Percentiles rank a stretch among this genome's conserved stretches.
Conservation (phyloP, 345 rosid genomes). For the Hibiscus syriacus region DNA sequence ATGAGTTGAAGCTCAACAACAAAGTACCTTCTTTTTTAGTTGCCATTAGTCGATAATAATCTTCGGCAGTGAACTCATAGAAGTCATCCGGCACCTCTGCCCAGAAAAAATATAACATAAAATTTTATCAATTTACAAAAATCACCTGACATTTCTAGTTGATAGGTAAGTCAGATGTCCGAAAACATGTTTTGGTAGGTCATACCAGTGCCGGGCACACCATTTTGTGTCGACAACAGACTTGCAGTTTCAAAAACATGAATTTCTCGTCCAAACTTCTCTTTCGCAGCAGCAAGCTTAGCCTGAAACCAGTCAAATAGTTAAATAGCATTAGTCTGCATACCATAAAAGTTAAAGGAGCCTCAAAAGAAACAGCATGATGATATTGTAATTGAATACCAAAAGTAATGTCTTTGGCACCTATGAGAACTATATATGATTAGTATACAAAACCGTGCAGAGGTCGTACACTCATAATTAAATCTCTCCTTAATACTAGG, state of each 20-base stretch:
- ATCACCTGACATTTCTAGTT: neutral
- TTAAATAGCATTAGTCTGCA: neutral
- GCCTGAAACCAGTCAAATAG: constrained; percentile 30
- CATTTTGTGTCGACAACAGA: constrained; percentile 30
- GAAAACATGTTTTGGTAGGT: neutral
- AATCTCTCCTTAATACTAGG: neutral
- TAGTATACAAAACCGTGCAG: neutral
- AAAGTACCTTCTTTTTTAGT: constrained; percentile 59
- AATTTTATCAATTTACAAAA: neutral
- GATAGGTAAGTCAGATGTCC: neutral
- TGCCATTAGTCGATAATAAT: constrained; percentile 49
- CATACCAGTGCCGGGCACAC: constrained; percentile 38
- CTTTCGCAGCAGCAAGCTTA: constrained; percentile 53
- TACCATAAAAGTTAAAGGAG: neutral
- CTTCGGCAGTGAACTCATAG: constrained; percentile 80
- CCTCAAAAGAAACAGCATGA: neutral
- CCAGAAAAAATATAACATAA: constrained; percentile 8
- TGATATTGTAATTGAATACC: neutral
- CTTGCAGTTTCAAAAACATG: constrained; percentile 68
- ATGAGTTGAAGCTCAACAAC: neutral
- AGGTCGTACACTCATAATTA: neutral
- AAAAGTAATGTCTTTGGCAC: neutral
- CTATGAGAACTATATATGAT: neutral
- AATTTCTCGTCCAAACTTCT: constrained; percentile 63
- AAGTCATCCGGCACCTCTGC: constrained; percentile 76